Evolutionary conservation across 345 rosid species (phyloP).

Genomic region (Melaleuca quinquenervia): DNA sequence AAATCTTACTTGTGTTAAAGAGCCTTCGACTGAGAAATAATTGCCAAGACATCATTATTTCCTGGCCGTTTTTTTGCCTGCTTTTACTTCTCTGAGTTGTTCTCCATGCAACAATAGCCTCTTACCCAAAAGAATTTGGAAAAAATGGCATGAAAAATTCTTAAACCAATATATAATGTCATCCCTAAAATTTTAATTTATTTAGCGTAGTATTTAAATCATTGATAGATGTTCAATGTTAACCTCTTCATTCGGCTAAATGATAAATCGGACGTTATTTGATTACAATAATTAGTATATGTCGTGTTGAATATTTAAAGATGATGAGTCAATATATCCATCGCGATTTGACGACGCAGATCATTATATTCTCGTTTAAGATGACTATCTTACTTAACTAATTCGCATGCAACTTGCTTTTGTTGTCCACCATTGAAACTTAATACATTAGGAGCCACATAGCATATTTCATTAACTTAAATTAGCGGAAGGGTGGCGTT

Average conservation of each 20-base stretch:
- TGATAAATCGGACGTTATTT: background rate
- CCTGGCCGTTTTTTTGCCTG: background rate
- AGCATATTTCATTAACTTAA: background rate
- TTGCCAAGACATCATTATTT: background rate
- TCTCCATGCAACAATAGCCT: background rate
- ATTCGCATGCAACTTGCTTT: background rate
- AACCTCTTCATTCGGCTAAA: background rate
- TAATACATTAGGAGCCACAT: background rate
- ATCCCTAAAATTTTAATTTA: accelerated
- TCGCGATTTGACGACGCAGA: background rate
- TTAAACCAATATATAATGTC: background rate
- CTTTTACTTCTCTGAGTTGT: background rate
- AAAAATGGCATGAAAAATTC: background rate
- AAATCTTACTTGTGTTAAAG: background rate
- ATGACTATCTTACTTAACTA: background rate
- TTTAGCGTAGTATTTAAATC: too few species aligned
- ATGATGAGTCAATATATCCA: background rate
- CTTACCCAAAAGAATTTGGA: background rate
- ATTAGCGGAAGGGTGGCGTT: accelerated
- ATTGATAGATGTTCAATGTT: background rate
- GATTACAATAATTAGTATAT: background rate
- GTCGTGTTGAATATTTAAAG: background rate
- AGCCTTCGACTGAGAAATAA: background rate
- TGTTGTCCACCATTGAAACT: background rate
- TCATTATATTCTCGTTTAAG: background rate